Percentiles rank a stretch among this genome's conserved stretches.
These are phyloP conservation scores for Chrysopogon serrulatus DNA, from an alignment of 176 grass and related monocot species.

Conservation along the genomic window DNA sequence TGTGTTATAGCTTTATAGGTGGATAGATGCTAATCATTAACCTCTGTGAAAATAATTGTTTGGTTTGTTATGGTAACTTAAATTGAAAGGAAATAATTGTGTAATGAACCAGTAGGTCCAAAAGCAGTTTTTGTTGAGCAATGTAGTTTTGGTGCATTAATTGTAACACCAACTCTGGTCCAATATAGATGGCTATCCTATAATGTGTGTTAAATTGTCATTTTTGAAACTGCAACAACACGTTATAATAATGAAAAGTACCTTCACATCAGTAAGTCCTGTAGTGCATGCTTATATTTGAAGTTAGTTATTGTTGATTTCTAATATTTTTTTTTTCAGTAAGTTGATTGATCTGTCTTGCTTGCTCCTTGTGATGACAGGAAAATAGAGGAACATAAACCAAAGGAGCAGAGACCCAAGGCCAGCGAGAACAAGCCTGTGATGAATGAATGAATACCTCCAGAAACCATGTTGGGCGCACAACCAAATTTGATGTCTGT, in stretches of 20 bases:
- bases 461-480: not conserved
- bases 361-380: not conserved
- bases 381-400: slow-evolving; percentile 67
- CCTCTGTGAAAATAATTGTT: slow-evolving; percentile 1
- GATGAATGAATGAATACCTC: slow-evolving; percentile 61
- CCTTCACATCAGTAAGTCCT: not conserved
- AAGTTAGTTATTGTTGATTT: not conserved
- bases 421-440: slow-evolving; percentile 73
- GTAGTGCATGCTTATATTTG: not conserved
- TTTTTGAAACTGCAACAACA: not conserved
- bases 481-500: not conserved
- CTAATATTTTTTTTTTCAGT: not conserved
- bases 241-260: not conserved
- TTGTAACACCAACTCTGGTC: not conserved
- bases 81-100: not conserved
- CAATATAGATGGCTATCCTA: not conserved
- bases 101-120: not conserved
- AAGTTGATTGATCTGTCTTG: not conserved
- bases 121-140: not conserved
- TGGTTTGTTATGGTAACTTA: not conserved
- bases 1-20: too few species aligned
- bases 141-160: not conserved
- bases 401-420: slow-evolving; percentile 72
- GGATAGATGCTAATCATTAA: not conserved
- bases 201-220: not conserved